Base-by-base conservation (phyloP, 192 early-diverging fungal species). In the Chytriomyces sp. region DNA sequence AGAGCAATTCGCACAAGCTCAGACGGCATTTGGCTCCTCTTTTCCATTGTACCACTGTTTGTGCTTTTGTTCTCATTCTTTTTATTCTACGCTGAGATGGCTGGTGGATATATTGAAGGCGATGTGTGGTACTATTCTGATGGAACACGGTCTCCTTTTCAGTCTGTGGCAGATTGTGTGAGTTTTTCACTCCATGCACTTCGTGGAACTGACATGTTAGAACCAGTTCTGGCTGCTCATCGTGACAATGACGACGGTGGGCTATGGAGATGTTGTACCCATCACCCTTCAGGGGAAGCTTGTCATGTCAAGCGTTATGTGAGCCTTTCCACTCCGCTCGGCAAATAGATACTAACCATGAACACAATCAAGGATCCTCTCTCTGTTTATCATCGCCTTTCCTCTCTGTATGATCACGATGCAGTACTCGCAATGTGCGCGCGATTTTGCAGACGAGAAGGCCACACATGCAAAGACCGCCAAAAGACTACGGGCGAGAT, bases 401-500 rank as follows among this genome's bases (percentile, higher is more conserved):
- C 76, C 76, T 22, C 75, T 77, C n/a, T 79, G 77, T 64, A 78
- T 77, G 69, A 77, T 77, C 61, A 77, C 76, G 3, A 78, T 58
- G 52, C 76, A 77, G 67, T 77, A 77, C 55, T 34, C 76, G 12
- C 38, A 73, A 36, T 73, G 34, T 28, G 63, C 63, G 2, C 14
- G 59, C n/a, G n/a, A 36, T 19, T 14, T 37, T 31, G 26, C 39
- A 12, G 41, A 72, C 34, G 25, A 72, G 36, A 60, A 64, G 37
- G 5, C 8, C 17, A 12, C 22, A 33, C 39, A 60, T n/a, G 22
- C n/a, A 19, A 61, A 73, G 31, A 52, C 72, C 17, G 53, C 33
- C 14, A n/a, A 38, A 17, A 17, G 53, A 8, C 66, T 68, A 7
- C 22, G 36, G 19, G 52, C 53, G 38, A 7, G 66, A 8, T 22